Evolutionary conservation across 768 basidiomycete genomes (phyloP).

Genomic region (Boletus reticulatus): DNA sequence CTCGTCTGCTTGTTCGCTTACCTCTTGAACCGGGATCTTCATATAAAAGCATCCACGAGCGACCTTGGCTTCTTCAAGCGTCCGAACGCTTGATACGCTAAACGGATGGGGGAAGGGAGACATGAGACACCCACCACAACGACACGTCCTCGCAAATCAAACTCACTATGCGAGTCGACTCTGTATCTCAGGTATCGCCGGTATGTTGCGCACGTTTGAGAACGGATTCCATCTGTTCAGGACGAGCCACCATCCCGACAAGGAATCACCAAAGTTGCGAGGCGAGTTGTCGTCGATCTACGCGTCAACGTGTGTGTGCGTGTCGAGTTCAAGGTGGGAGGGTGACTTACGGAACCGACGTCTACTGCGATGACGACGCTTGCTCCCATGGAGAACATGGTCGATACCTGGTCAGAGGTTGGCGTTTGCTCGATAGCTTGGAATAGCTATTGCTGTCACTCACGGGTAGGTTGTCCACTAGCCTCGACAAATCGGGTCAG

Average conservation of each 20-base stretch:
- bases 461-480: slow-evolving; percentile 90
- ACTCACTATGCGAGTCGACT: slow-evolving; percentile 91
- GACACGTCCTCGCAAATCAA: neutral
- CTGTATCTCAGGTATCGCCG: slow-evolving; percentile 92
- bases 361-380: slow-evolving; percentile 90
- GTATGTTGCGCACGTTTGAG: slow-evolving; percentile 70
- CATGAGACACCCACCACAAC: slow-evolving; percentile 2
- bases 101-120: neutral
- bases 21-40: slow-evolving; percentile 92
- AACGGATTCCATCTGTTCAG: slow-evolving; percentile 94
- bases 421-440: neutral
- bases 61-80: slow-evolving; percentile 92
- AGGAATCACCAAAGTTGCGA: slow-evolving; percentile 88
- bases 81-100: slow-evolving; percentile 94
- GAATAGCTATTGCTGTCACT: slow-evolving; percentile 16
- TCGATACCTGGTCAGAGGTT: slow-evolving; percentile 62
- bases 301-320: neutral
- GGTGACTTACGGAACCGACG: slow-evolving; percentile 73
- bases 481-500: slow-evolving; percentile 3
- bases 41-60: slow-evolving; percentile 88
- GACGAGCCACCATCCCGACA: slow-evolving; percentile 96
- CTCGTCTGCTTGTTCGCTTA: slow-evolving; percentile 30
- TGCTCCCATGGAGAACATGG: slow-evolving; percentile 92
- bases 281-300: slow-evolving; percentile 92
- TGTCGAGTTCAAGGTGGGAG: neutral